Percentiles rank a stretch among this genome's conserved stretches.
These are phyloP conservation scores for Uronychia setigera DNA, from an alignment of 73 alveolate species.

Conservation along the genomic window DNA sequence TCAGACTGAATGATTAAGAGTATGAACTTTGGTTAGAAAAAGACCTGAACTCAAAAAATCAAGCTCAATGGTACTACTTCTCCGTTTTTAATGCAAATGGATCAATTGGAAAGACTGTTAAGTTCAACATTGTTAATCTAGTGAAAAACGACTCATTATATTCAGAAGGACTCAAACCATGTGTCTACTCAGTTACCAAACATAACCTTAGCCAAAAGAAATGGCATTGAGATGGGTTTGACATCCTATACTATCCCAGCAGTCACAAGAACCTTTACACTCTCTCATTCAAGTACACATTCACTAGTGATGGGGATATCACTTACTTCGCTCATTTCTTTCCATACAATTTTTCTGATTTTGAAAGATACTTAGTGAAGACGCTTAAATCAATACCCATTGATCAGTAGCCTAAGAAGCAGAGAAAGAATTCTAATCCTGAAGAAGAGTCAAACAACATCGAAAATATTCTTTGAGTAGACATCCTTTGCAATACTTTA, in stretches of 20 bases:
- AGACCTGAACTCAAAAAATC: slow-evolving; percentile 30
- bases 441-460: neutral
- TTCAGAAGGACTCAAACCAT: slow-evolving; percentile 50
- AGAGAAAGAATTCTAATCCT: neutral
- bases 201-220: neutral
- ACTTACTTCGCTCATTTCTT: slow-evolving; percentile 84
- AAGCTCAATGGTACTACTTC: slow-evolving; percentile 50
- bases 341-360: slow-evolving; percentile 84
- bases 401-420: neutral
- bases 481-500: slow-evolving; percentile 46
- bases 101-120: slow-evolving; percentile 28
- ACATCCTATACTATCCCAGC: neutral
- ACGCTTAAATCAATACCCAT: neutral
- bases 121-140: slow-evolving; percentile 42
- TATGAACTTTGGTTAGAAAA: slow-evolving; percentile 24
- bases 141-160: slow-evolving; percentile 34
- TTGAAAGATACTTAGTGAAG: slow-evolving; percentile 29
- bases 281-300: slow-evolving; percentile 83
- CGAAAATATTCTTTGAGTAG: slow-evolving; percentile 29
- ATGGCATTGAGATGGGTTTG: neutral
- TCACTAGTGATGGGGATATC: slow-evolving; percentile 77
- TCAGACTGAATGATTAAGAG: slow-evolving; percentile 17
- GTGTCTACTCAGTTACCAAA: slow-evolving; percentile 29
- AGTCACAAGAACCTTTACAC: slow-evolving; percentile 49
- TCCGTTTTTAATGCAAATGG: slow-evolving; percentile 25